phyloP scores from a whole-genome alignment of 2,329 filamentous ascomycete genomes.

The Aspergillus luchuensis region DNA sequence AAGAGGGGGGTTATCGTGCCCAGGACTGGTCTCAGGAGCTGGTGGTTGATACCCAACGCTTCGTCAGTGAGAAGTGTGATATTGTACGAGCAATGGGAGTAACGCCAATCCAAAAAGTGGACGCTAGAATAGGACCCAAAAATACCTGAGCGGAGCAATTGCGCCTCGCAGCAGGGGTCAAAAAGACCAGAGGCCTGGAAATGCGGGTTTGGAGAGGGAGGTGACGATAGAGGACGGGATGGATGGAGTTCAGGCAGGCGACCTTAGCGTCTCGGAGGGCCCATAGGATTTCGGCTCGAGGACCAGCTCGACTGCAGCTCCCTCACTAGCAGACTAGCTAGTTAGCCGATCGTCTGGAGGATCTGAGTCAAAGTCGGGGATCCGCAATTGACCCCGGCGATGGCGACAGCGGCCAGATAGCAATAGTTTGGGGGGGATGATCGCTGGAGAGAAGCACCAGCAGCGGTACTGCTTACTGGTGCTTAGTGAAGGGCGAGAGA shows the following conservation, averaged over 20 bases:
- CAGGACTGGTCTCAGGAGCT: neutral
- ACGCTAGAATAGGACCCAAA: neutral
- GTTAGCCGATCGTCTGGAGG: constrained; percentile 1
- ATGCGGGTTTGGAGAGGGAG: neutral
- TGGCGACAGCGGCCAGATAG: constrained; percentile 18
- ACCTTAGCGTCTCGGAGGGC: neutral
- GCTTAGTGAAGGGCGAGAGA: neutral
- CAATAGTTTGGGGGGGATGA: neutral
- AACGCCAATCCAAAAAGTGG: neutral
- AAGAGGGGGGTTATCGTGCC: neutral
- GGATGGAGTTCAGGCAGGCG: neutral
- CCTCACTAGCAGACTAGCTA: neutral
- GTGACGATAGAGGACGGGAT: neutral
- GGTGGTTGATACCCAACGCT: constrained; percentile 1
- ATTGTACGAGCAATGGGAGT: neutral
- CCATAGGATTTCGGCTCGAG: neutral
- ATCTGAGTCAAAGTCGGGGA: constrained; percentile 8
- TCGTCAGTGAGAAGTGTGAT: neutral
- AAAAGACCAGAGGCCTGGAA: neutral
- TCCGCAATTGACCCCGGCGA: constrained; percentile 19
- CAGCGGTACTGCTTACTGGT: too few species aligned
- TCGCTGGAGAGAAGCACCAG: neutral
- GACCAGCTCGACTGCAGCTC: neutral
- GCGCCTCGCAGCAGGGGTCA: neutral
- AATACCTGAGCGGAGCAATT: neutral